Conservation (phyloP, 352 stramenopile genomes). For the Globisporangium spinosum region DNA sequence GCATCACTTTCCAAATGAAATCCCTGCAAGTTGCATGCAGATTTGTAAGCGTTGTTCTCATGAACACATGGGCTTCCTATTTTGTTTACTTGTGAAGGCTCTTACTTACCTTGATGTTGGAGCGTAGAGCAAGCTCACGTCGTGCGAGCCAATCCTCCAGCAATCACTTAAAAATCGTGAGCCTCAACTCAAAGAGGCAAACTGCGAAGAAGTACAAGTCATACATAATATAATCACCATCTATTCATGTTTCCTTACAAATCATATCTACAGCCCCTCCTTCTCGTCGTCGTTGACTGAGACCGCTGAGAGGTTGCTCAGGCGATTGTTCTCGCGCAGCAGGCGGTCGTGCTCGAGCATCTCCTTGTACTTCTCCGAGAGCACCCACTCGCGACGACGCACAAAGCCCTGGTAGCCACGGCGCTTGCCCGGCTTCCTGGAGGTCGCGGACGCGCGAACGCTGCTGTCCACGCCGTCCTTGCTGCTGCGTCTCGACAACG, state of each 20-base stretch:
- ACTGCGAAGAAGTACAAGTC: background rate
- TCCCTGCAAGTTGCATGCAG: no score
- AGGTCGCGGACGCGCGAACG: constrained; percentile 15
- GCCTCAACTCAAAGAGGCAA: no score
- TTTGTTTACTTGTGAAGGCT: no score
- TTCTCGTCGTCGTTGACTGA: constrained; percentile 38
- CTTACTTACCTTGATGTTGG: no score
- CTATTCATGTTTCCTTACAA: constrained; percentile 1
- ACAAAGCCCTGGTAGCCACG: constrained; percentile 64
- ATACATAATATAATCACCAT: background rate
- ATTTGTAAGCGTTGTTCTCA: no score
- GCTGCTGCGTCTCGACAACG: constrained; percentile 15
- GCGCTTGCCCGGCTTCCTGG: constrained; percentile 44
- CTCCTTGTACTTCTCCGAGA: constrained; percentile 58
- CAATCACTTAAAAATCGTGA: no score
- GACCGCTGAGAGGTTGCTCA: constrained; percentile 38
- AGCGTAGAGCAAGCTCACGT: no score
- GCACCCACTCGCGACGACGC: constrained; percentile 64
- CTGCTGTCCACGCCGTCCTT: constrained; percentile 20
- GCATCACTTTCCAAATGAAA: background rate
- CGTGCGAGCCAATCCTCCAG: no score
- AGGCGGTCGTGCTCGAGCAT: constrained; percentile 28
- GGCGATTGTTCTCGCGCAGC: constrained; percentile 14
- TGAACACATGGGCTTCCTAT: no score
- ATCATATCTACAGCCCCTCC: constrained; percentile 17